Evolutionary conservation across 768 basidiomycete genomes (phyloP).

Genomic region (Mycena rebaudengoi): DNA sequence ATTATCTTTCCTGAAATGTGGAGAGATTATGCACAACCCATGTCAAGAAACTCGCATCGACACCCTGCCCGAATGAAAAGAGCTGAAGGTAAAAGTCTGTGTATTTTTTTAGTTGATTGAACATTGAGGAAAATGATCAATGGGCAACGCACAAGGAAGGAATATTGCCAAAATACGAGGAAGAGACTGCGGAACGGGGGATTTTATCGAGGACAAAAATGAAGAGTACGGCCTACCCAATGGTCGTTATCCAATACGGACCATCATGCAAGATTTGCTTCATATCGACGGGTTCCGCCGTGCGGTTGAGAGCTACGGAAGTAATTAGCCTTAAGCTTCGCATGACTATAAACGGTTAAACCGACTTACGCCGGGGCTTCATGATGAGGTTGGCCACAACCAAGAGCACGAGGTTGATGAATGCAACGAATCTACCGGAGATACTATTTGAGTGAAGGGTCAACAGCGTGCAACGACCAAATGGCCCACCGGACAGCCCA

Average conservation of each 20-base stretch:
- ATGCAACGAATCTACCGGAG: background rate
- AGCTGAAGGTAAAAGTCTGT: conserved; percentile 63
- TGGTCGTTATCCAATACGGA: background rate
- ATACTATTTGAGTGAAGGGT: no score
- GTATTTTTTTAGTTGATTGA: background rate
- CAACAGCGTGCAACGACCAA: background rate
- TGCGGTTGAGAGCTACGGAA: background rate
- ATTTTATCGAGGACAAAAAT: background rate
- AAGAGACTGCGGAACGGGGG: conserved; percentile 31
- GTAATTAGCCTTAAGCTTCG: background rate
- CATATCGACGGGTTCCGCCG: background rate
- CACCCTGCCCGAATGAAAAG: conserved; percentile 50
- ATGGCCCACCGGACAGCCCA: background rate
- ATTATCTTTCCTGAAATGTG: background rate
- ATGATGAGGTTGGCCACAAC: background rate
- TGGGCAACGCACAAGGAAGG: conserved; percentile 52
- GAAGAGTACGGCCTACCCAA: no score
- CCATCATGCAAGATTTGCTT: background rate
- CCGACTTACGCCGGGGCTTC: background rate
- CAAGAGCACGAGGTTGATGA: background rate
- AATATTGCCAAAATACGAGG: conserved; percentile 55
- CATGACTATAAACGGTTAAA: background rate
- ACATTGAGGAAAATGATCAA: background rate
- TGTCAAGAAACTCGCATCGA: conserved; percentile 47
- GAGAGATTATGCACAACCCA: conserved; percentile 23